phyloP scores from a whole-genome alignment of 805 yeast genomes.

The Candida silvatica region DNA sequence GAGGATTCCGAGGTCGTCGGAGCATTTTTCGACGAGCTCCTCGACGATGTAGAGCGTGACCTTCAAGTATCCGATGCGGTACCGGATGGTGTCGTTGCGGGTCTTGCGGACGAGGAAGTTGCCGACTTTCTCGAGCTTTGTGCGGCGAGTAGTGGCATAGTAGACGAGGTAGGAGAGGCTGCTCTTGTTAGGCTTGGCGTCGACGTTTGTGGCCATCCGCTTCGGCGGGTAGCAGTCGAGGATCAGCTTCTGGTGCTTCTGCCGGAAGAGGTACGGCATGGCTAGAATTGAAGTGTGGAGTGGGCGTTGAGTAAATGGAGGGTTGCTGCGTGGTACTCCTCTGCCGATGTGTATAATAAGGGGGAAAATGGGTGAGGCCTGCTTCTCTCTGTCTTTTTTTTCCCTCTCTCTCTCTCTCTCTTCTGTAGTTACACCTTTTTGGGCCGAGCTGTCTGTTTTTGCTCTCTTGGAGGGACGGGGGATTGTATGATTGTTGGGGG shows the following conservation, averaged over 20 bases:
- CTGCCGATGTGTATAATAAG: too few species aligned
- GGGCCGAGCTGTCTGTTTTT: too few species aligned
- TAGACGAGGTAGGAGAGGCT: conserved; percentile 82
- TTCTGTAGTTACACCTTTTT: too few species aligned
- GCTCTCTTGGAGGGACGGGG: too few species aligned
- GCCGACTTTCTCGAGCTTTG: conserved; percentile 83
- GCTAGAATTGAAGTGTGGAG: too few species aligned
- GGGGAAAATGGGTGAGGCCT: too few species aligned
- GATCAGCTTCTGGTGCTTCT: conserved; percentile 86
- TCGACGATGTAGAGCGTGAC: conserved; percentile 70
- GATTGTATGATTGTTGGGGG: too few species aligned
- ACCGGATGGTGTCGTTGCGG: conserved; percentile 47
- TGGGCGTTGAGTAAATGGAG: too few species aligned
- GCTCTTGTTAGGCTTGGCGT: conserved; percentile 86
- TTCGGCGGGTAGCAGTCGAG: conserved; percentile 92
- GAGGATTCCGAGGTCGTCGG: conserved; percentile 77
- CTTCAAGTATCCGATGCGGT: conserved; percentile 67
- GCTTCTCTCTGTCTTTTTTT: too few species aligned
- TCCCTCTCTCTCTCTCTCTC: too few species aligned
- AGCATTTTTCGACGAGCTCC: conserved; percentile 66
- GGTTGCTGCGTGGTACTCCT: too few species aligned
- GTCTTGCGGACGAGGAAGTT: conserved; percentile 58
- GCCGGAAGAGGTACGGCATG: conserved; percentile 18
- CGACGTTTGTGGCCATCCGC: conserved; percentile 36
- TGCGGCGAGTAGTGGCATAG: conserved; percentile 84